Percentiles rank a stretch among this genome's conserved stretches.
Evolutionary conservation across 495 filamentous ascomycete species (phyloP).

Genomic region (Neurospora sp.): DNA sequence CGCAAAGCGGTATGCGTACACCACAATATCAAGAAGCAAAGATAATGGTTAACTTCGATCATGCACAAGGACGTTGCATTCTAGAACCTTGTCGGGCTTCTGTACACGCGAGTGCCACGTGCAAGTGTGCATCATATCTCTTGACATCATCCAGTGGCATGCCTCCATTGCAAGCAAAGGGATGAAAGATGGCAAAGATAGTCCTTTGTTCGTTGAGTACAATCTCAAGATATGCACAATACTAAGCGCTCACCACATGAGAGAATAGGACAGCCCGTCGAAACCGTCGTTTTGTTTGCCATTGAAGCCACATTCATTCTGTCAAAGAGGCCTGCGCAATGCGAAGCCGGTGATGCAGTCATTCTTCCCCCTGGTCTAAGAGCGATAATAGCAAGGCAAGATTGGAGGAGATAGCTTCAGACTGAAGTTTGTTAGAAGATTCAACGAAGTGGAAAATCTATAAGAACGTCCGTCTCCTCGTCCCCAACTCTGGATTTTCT

Average conservation of each 20-base stretch:
- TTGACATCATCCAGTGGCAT: background rate
- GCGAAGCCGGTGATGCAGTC: background rate
- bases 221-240: constrained; percentile 23
- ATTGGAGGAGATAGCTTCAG: background rate
- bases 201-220: constrained; percentile 8
- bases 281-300: background rate
- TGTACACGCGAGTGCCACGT: background rate
- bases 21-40: background rate
- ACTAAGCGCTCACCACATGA: constrained; percentile 9
- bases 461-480: constrained; percentile 4
- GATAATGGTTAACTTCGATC: background rate
- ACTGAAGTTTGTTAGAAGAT: background rate
- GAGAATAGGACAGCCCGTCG: background rate
- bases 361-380: background rate
- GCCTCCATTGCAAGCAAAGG: background rate
- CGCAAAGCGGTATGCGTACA: background rate
- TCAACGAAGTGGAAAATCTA: constrained; percentile 11
- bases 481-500: constrained; percentile 3
- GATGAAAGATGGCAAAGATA: background rate
- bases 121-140: background rate
- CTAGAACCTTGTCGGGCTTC: background rate
- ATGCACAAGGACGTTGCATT: background rate
- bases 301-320: background rate
- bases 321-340: background rate
- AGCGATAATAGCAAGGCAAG: background rate